Percentiles rank a stretch among this genome's conserved stretches.
phyloP scores from a whole-genome alignment of 164 flowering plant genomes.

The Nymphaea thermarum region DNA sequence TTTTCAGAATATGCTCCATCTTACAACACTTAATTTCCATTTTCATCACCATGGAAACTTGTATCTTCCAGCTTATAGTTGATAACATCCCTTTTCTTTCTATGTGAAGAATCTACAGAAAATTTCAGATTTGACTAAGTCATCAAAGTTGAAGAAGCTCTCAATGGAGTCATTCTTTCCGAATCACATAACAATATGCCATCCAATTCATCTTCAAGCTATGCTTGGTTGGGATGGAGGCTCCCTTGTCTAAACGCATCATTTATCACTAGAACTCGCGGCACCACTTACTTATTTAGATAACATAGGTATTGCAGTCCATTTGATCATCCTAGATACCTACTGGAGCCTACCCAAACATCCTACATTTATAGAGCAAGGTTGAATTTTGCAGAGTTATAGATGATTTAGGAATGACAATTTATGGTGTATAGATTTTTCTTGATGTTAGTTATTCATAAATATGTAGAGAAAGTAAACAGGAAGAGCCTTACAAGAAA shows the following conservation, averaged over 20 bases:
- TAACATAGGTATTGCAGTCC: conserved; percentile 4
- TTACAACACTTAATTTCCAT: not conserved
- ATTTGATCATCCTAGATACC: too few species aligned
- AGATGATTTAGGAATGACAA: not conserved
- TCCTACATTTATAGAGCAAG: not conserved
- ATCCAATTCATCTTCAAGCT: conserved; percentile 13
- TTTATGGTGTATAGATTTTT: too few species aligned
- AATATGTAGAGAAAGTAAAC: too few species aligned
- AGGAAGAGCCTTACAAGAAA: too few species aligned
- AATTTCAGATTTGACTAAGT: conserved; percentile 12
- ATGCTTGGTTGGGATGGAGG: conserved; percentile 17
- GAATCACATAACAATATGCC: conserved; percentile 18
- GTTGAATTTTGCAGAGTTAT: not conserved
- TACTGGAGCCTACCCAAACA: not conserved
- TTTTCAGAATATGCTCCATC: not conserved
- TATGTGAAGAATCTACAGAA: conserved; percentile 22
- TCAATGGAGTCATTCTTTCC: conserved; percentile 9
- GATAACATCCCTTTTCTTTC: not conserved
- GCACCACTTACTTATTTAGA: conserved; percentile 24
- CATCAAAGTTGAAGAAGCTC: conserved; percentile 6
- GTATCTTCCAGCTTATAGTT: not conserved
- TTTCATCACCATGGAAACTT: not conserved
- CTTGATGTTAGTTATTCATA: too few species aligned
- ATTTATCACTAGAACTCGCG: conserved; percentile 28
- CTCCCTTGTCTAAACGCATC: conserved; percentile 16